Evolutionary conservation across 495 filamentous ascomycete species (phyloP), one percentile per base, ranked within the genome.

Genomic region (Neurospora sp.): DNA sequence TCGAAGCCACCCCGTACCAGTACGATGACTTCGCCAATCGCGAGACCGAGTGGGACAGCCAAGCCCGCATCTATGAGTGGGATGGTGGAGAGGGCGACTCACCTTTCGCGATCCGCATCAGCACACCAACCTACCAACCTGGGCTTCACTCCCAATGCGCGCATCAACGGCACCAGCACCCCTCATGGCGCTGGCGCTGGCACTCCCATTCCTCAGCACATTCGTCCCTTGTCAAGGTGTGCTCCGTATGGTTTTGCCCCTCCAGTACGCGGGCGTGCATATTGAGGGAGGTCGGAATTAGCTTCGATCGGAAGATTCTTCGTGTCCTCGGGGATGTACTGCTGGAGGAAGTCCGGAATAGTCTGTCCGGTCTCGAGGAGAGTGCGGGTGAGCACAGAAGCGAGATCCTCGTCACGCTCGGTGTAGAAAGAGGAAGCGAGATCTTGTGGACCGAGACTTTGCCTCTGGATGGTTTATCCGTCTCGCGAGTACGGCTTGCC

Each of bases 11-110:
- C 18, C 78, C 82, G 0, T 90, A 89, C 71, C 82, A 90, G 71
- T 92, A 92, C 75, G 83, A 54, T 73, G 82, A 74, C 87, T 86
- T 44, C 74, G 81, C 75, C 35, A 69, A 81, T 6, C 75, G 40
- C 2, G 39, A 71, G 3, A 48, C 74, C 23, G 70, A 80, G 44
- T 82, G 84, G 82, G 78, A 82, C 69, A 59, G 80, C 14, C 88
- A 87, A 72, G 90, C 90, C 27, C 76, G 75, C 2, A 86, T 90
- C 18, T 98, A 99, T 73, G 90, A 96, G 78, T 98, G 92, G 91
- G 85, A 89, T 12, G 93, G 93, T 3, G 93, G 97, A 5, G 91
- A 86, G 74, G 96, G 94, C 14, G 94, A 99, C 69, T 20, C 20
- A 48, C 54, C 35, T 40, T 40, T 39, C 18, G 23, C 10, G 46